Base-by-base conservation (phyloP, 1,139 yeast species). In the Candida labiduridarum region DNA sequence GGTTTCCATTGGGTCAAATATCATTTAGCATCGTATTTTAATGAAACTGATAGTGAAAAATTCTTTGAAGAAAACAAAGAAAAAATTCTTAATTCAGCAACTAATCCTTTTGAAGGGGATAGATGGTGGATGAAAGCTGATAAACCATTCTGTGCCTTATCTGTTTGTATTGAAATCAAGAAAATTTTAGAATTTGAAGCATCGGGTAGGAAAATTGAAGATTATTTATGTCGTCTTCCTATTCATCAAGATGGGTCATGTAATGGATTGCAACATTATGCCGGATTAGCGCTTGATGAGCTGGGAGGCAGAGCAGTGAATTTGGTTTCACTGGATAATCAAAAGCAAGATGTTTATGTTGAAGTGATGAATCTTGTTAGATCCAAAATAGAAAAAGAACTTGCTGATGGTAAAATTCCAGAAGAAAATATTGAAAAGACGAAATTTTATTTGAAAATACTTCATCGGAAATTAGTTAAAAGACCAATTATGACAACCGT, bases 401-500 rank as follows among this genome's bases (percentile, higher is more conserved):
- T 48, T 1, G 52, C 46, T 3, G 35, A 47, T 5, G 27, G 44
- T 5, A 31, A 22, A 16, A n/a, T 41, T 4, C 18, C 22, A 1
- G 36, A 36, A 11, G 45, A 44, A 5, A 39, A 46, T 5, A 15
- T 43, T n/a, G 36, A 39, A 2, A 12, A 18, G 16, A 67, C 69
- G 0, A 19, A 40, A 4, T 34, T 64, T 14, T 59, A 70, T 1
- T 44, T 47, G 8, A 55, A 53, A 1, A 41, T 74, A 4, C 53
- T 74, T 12, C 56, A 61, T 15, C 55, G 81, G 9, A 73, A 72
- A 43, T 57, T 76, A 25, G 64, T 76, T 34, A 76, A 76, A 55
- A 72, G 75, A 48, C 76, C 80, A 1, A 74, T 76, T 1, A 76
- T 76, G 81, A 76, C 81, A 2, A 72, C 76, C 2, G 81, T 76